A percentile compares a stretch with the other conserved stretches of the same genome.
Conservation (phyloP, 2,329 filamentous ascomycete genomes). For the Epicoccum nigrum region DNA sequence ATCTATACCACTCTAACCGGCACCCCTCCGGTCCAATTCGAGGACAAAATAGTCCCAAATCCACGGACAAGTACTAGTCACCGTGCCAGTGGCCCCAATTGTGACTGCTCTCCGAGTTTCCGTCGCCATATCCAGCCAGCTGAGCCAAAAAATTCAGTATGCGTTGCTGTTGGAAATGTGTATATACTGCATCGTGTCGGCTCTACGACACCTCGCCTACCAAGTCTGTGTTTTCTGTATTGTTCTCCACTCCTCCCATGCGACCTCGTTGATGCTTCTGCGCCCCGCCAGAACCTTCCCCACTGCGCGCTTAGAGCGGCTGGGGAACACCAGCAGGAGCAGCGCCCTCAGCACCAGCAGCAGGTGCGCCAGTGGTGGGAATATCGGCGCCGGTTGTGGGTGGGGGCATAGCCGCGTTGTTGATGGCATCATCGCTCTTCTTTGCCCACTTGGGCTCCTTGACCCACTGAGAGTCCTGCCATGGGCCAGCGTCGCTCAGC, state of each 20-base stretch:
- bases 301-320: conserved; percentile 10
- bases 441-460: conserved; percentile 61
- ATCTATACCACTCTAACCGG: conserved; percentile 3
- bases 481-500: conserved; percentile 88
- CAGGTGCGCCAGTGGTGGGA: conserved; percentile 24
- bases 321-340: conserved; percentile 23
- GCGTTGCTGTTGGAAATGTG: not conserved
- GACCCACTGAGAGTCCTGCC: conserved; percentile 74
- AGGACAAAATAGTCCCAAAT: not conserved
- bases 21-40: not conserved
- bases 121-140: not conserved
- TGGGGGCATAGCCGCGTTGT: conserved; percentile 40
- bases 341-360: conserved; percentile 9
- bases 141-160: not conserved
- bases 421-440: conserved; percentile 41
- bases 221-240: not conserved
- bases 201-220: not conserved
- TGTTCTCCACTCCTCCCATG: not conserved
- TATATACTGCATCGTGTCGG: not conserved
- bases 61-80: not conserved
- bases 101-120: not conserved
- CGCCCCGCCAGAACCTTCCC: not conserved
- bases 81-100: not conserved
- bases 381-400: conserved; percentile 27
- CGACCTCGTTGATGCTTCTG: not conserved